These are phyloP conservation scores for Solanum piurae DNA, from an alignment of 257 asterid genomes.

Conservation along the genomic window DNA sequence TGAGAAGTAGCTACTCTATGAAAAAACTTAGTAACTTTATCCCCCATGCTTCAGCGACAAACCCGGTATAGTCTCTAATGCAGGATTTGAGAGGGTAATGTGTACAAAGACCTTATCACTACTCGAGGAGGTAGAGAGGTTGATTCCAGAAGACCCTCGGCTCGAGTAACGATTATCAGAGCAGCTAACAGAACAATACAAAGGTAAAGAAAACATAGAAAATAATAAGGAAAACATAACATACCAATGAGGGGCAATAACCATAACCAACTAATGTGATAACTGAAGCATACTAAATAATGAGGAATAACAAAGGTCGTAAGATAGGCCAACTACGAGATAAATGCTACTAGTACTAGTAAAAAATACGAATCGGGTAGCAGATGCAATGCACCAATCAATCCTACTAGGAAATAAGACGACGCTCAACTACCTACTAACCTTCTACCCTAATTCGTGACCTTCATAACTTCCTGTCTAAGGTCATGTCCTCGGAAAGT, in stretches of 20 bases:
- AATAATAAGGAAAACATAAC: background rate
- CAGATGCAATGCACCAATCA: background rate
- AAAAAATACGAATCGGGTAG: background rate
- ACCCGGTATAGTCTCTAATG: background rate
- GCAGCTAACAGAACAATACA: background rate
- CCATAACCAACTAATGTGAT: background rate
- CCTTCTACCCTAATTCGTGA: background rate
- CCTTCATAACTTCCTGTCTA: background rate
- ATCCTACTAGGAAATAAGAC: background rate
- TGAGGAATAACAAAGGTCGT: background rate
- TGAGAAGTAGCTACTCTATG: background rate
- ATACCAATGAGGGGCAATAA: background rate
- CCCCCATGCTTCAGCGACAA: background rate
- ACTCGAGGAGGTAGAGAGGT: background rate
- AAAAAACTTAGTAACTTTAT: background rate
- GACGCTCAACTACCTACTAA: background rate
- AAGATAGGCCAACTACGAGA: background rate
- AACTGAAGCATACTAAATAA: background rate
- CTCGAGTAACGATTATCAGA: background rate
- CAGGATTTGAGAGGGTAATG: background rate
- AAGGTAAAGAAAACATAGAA: background rate
- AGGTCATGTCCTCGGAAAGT: background rate
- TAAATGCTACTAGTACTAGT: background rate
- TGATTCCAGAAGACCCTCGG: background rate
- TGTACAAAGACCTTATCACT: accelerated